These are phyloP conservation scores for Citrus unshiu DNA, from an alignment of 345 rosid genomes.

Conservation along the genomic window DNA sequence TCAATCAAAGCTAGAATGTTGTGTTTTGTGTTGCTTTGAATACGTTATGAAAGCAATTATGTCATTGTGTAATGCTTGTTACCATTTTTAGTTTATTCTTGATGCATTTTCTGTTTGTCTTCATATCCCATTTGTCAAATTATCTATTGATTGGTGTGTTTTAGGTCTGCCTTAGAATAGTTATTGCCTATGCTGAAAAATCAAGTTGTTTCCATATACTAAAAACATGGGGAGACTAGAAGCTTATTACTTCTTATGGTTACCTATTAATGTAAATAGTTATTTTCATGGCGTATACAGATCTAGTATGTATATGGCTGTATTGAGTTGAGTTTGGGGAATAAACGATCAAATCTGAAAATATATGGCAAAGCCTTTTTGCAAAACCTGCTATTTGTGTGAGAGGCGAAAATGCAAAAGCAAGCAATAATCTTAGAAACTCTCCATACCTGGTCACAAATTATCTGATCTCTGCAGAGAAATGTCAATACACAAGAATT, in stretches of 20 bases:
- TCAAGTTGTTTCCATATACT: background rate
- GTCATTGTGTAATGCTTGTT: background rate
- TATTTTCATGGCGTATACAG: background rate
- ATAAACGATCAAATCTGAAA: background rate
- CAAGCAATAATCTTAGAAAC: too few relatives aligned
- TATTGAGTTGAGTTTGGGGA: background rate
- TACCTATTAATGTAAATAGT: background rate
- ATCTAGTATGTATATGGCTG: background rate
- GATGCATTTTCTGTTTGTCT: background rate
- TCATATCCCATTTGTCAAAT: background rate
- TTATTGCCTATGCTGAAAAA: background rate
- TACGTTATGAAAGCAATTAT: background rate
- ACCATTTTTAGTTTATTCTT: background rate
- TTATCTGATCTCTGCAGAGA: too few relatives aligned
- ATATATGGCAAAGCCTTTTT: background rate
- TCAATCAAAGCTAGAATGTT: background rate
- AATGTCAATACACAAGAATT: too few relatives aligned
- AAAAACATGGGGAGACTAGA: background rate
- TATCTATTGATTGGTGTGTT: background rate
- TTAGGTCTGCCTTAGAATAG: background rate
- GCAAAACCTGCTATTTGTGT: too few relatives aligned
- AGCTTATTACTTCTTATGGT: background rate
- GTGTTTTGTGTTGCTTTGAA: background rate
- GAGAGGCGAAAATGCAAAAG: background rate
- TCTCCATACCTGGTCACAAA: too few relatives aligned